Percentiles rank a stretch among this genome's conserved stretches.
Evolutionary conservation across 1,284 basidiomycete species (phyloP).

Genomic region (Flammula alnicola): DNA sequence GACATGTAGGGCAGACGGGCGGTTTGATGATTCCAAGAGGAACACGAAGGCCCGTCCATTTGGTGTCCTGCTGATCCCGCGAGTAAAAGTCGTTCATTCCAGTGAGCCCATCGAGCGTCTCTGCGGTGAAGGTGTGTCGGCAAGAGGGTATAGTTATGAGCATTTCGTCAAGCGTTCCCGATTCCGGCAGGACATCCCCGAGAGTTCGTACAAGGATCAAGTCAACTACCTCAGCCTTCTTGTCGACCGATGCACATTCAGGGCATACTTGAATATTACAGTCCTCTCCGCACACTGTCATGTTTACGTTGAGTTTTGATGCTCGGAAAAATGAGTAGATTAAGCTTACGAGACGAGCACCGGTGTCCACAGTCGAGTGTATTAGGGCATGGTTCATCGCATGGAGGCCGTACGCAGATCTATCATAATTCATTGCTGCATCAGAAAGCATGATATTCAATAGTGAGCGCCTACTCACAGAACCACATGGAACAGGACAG

Average conservation of each 20-base stretch:
- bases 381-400: conserved; percentile 58
- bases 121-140: conserved; percentile 71
- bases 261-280: conserved; percentile 63
- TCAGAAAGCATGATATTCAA: too few species aligned
- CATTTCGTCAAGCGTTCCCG: conserved; percentile 50
- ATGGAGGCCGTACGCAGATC: conserved; percentile 73
- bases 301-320: not conserved
- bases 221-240: conserved; percentile 55
- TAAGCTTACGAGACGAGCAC: conserved; percentile 67
- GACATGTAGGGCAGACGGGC: conserved; percentile 43
- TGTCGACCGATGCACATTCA: conserved; percentile 47
- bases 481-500: conserved; percentile 76
- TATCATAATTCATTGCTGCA: too few species aligned
- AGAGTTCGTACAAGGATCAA: conserved; percentile 58
- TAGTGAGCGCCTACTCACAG: too few species aligned
- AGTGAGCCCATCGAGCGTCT: conserved; percentile 69
- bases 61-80: conserved; percentile 31
- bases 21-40: conserved; percentile 32
- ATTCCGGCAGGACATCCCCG: conserved; percentile 50
- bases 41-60: conserved; percentile 51
- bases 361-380: conserved; percentile 60
- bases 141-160: conserved; percentile 71
- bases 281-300: conserved; percentile 69
- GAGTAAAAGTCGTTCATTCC: conserved; percentile 58
- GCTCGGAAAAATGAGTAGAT: not conserved